Evolutionary conservation across 2,329 filamentous ascomycete species (phyloP).

Genomic region (Lasiodiplodia gonubiensis): DNA sequence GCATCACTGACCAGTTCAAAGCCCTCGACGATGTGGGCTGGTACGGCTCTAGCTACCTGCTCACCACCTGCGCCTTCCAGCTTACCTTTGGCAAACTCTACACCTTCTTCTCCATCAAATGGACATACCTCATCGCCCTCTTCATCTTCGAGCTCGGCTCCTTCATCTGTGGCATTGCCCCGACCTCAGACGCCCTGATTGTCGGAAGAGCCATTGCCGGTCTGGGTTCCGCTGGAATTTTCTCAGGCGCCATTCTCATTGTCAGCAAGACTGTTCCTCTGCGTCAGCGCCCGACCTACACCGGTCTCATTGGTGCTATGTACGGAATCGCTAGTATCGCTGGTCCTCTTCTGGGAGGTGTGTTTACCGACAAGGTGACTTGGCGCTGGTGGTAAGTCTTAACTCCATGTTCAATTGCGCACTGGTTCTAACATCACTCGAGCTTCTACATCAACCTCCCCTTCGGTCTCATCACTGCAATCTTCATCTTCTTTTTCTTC

Average conservation of each 20-base stretch:
- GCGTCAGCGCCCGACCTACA: slow-evolving; percentile 53
- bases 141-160: slow-evolving; percentile 59
- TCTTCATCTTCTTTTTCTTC: slow-evolving; percentile 50
- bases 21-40: slow-evolving; percentile 35
- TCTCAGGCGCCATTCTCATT: slow-evolving; percentile 56
- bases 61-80: slow-evolving; percentile 50
- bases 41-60: slow-evolving; percentile 47
- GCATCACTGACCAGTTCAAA: slow-evolving; percentile 39
- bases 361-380: slow-evolving; percentile 52
- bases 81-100: slow-evolving; percentile 52
- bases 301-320: slow-evolving; percentile 54
- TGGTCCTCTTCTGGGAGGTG: slow-evolving; percentile 56
- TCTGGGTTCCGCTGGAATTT: slow-evolving; percentile 58
- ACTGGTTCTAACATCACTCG: background rate
- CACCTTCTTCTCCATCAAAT: slow-evolving; percentile 56
- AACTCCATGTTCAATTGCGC: slow-evolving; percentile 31
- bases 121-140: slow-evolving; percentile 52
- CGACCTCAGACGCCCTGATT: slow-evolving; percentile 56
- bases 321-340: slow-evolving; percentile 56
- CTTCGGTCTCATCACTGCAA: slow-evolving; percentile 53
- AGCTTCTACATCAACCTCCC: slow-evolving; percentile 61
- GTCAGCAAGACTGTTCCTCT: slow-evolving; percentile 54
- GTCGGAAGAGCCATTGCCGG: slow-evolving; percentile 59
- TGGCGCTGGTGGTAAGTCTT: slow-evolving; percentile 55
- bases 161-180: slow-evolving; percentile 58